A percentile compares a stretch with the other conserved stretches of the same genome.
phyloP scores from a whole-genome alignment of 164 flowering plant genomes.

The Piper longum region DNA sequence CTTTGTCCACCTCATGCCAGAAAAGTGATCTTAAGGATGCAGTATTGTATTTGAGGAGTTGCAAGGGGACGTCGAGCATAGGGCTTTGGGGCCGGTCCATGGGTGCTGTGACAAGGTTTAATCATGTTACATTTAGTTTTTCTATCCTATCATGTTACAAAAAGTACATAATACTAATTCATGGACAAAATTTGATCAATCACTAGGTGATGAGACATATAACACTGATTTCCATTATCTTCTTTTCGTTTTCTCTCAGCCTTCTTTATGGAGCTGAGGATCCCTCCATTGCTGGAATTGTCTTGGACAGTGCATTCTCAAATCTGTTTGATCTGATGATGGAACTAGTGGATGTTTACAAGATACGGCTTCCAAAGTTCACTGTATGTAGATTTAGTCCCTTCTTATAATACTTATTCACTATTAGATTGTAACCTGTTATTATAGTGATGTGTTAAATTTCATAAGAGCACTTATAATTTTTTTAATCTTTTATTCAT shows the following conservation, averaged over 20 bases:
- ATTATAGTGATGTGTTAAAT: neutral
- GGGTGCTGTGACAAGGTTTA: conserved; percentile 95
- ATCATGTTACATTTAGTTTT: neutral
- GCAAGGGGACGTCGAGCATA: conserved; percentile 55
- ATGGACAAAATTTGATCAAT: neutral
- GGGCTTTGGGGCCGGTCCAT: conserved; percentile 99
- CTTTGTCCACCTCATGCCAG: conserved; percentile 25
- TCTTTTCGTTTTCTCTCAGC: conserved; percentile 29
- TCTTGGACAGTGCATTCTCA: conserved; percentile 91
- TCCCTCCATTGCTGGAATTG: conserved; percentile 96
- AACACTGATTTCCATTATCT: neutral
- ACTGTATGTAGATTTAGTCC: conserved; percentile 28
- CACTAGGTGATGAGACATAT: neutral
- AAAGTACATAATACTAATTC: neutral
- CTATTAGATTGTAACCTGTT: neutral
- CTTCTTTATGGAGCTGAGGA: conserved; percentile 96
- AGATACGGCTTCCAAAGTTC: conserved; percentile 88
- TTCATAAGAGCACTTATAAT: no score
- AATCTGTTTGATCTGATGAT: conserved; percentile 86
- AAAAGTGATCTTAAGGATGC: conserved; percentile 77
- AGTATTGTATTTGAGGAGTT: conserved; percentile 54
- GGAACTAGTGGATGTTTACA: conserved; percentile 93
- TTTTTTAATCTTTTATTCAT: no score
- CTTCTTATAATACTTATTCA: neutral
- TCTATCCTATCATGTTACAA: no score